Base-by-base conservation (phyloP, 768 basidiomycete genomes). In the Auricularia sp. region DNA sequence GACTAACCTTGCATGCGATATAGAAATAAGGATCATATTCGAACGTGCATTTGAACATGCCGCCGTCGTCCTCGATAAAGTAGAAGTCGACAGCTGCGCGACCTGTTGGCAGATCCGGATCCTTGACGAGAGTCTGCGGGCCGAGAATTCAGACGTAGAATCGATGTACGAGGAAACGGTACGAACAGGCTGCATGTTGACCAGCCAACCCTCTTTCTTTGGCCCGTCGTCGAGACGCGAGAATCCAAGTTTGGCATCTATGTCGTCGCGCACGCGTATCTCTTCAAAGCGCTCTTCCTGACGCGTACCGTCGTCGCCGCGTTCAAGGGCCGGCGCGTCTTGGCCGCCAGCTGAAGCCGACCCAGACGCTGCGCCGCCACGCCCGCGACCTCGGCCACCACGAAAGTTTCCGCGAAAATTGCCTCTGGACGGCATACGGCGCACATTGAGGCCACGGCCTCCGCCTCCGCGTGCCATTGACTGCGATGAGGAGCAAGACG, bases 141-240 rank as follows among this genome's bases (percentile, higher is more conserved):
- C 14, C 33, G 44, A 3, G 24, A 64, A 34, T 35, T 47, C n/a
- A 18, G n/a, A 6, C 51, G 62, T 58, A 56, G 21, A n/a, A 14
- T 5, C 61, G 21, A 62, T 37, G 8, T 34, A 36, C 13, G 44
- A 18, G 18, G 42, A 65, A 29, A n/a, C 42, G 18, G 29, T 29
- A 81, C 90, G 69, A 72, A 94, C 94, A 63, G 97, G 92, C 74
- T 96, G 95, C 96, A 99, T 98, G 73, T 98, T 98, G 67, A 99
- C 86, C 72, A 99, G 78, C 97, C 97, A 98, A 2, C 95, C 97
- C 63, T 91, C 89, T 72, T 80, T 85, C 70, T 78, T 78, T 3
- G 80, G 76, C 0, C 95, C 96, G 71, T 95, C 90, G 66, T 91
- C 86, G 61, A 92, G 79, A 67, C 88, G 82, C 47, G 78, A 77